A percentile compares a stretch with the other conserved stretches of the same genome.
Conservation (phyloP, 805 yeast species). For the Cyberlindnera maritima region DNA sequence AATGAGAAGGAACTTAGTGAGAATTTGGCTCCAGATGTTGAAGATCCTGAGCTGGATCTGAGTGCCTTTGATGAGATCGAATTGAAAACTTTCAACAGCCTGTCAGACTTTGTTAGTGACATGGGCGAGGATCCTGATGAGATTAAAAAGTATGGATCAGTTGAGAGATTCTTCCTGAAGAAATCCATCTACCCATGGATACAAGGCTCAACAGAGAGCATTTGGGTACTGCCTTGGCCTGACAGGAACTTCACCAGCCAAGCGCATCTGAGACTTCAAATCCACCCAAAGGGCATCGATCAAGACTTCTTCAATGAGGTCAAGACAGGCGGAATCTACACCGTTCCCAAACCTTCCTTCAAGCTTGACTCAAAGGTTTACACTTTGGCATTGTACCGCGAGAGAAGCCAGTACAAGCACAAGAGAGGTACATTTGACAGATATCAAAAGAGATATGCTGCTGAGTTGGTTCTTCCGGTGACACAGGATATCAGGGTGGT, state of each 20-base stretch:
- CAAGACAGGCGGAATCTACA: slow-evolving; percentile 5
- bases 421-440: slow-evolving; percentile 2
- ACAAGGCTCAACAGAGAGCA: slow-evolving; percentile 25
- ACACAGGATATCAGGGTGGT: slow-evolving; percentile 25
- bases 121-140: background rate
- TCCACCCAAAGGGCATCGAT: slow-evolving; percentile 13
- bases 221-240: slow-evolving; percentile 33
- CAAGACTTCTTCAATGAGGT: slow-evolving; percentile 19
- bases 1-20: background rate
- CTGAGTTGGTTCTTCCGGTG: slow-evolving; percentile 21
- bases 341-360: slow-evolving; percentile 11
- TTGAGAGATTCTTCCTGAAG: slow-evolving; percentile 4
- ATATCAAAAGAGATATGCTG: slow-evolving; percentile 20
- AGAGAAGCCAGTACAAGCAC: slow-evolving; percentile 8
- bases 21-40: background rate
- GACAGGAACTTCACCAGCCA: slow-evolving; percentile 9
- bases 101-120: slow-evolving; percentile 31
- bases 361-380: slow-evolving; percentile 22
- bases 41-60: background rate
- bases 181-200: slow-evolving; percentile 36
- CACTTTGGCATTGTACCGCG: slow-evolving; percentile 16
- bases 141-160: slow-evolving; percentile 1
- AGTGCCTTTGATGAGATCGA: slow-evolving; percentile 14
- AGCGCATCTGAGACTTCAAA: slow-evolving; percentile 27
- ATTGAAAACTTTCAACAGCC: slow-evolving; percentile 36